phyloP scores from a whole-genome alignment of 176 grass and related monocot species.

The Ensete ventricosum region DNA sequence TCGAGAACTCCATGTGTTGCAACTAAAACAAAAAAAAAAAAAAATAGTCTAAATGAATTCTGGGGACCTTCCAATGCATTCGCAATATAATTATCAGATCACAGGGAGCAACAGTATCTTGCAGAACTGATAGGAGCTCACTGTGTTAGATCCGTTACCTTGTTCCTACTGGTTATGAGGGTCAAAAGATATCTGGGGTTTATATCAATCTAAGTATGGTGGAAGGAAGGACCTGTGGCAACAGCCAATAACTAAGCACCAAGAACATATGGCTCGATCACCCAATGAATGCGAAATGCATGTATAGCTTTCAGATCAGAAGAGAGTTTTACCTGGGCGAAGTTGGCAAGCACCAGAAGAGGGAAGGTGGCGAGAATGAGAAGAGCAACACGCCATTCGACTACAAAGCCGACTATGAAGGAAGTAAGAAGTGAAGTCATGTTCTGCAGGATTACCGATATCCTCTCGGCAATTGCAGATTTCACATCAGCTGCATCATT shows the following conservation, averaged over 20 bases:
- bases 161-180: too few relatives aligned
- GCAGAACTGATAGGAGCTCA: neutral
- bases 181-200: too few relatives aligned
- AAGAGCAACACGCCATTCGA: slow-evolving; percentile 85
- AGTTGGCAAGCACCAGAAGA: slow-evolving; percentile 88
- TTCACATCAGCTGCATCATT: slow-evolving; percentile 92
- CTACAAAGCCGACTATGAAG: slow-evolving; percentile 82
- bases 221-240: too few relatives aligned
- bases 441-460: slow-evolving; percentile 94
- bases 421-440: slow-evolving; percentile 81
- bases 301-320: neutral
- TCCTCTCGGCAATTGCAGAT: slow-evolving; percentile 87
- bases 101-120: slow-evolving; percentile 1
- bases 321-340: slow-evolving; percentile 57
- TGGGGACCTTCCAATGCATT: slow-evolving; percentile 3
- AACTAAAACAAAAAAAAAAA: neutral
- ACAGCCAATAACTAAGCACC: neutral
- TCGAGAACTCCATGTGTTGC: slow-evolving; percentile 1
- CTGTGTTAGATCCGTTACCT: neutral
- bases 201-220: too few relatives aligned
- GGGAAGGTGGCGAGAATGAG: slow-evolving; percentile 96
- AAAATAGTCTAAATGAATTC: neutral
- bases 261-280: neutral
- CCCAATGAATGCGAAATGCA: neutral
- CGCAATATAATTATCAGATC: neutral